Base-by-base conservation (phyloP, 306 rosid species). In the Quercus suber region DNA sequence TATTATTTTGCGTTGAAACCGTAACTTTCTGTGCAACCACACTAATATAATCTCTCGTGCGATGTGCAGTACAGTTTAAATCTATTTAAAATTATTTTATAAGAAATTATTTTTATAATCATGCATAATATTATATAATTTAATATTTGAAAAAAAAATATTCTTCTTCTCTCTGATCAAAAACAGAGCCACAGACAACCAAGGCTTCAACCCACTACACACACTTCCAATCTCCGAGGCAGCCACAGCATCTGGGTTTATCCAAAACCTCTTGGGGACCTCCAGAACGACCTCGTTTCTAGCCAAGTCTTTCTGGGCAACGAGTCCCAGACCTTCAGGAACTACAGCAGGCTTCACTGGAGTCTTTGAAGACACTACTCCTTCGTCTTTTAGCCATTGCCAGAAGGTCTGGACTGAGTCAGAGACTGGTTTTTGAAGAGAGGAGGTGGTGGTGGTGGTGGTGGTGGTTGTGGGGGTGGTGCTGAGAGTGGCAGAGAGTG, bases 261-360 rank as follows among this genome's bases (percentile, higher is more conserved):
- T 92, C 99, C 99, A 95, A 0, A 95, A 76, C 79, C 97, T 89
- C 87, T 90, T 92, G 1, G 99, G 99, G 0, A 95, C 94, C 92
- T 95, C 94, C 86, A 95, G 79, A 76, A 95, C 93, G 55, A 92
- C 98, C 76, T 92, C 93, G 84, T 92, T 92, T 75, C 90, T 79
- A 5, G 89, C 74, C 13, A 95, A 86, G 78, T 95, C 90, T 58
- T 77, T 86, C 78, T 75, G 82, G 3, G 99, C 93, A 30, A 90
- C 83, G 5, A 95, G 81, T 5, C 98, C 99, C 18, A 95, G 69
- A 55, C 98, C 99, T 84, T 95, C 96, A 59, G 87, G 84, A 12
- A 92, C 94, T 27, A 90, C 28, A 18, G 88, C 88, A 1, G 99
- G 94, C 84, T 81, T 93, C 69, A 90, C 98, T 19, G 89, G 94